phyloP scores from a whole-genome alignment of 805 yeast species.

The Cyberlindnera amylophila region DNA sequence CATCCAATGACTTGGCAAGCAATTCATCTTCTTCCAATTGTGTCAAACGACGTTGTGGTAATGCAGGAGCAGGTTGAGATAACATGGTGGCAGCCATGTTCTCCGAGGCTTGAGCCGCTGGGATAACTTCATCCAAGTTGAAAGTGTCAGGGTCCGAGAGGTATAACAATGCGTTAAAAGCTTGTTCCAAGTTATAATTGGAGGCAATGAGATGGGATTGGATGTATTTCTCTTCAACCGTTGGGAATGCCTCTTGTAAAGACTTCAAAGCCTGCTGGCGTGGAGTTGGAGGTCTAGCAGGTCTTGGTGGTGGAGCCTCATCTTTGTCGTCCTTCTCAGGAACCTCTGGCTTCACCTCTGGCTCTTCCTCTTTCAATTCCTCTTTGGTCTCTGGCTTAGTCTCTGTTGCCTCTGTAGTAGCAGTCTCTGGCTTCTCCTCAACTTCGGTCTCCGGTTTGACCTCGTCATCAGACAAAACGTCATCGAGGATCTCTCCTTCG shows the following conservation, averaged over 20 bases:
- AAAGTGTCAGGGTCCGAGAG: constrained; percentile 66
- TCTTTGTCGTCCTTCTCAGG: constrained; percentile 11
- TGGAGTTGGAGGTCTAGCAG: constrained; percentile 63
- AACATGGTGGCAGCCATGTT: constrained; percentile 25
- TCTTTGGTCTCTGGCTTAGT: neutral
- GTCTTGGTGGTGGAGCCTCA: constrained; percentile 41
- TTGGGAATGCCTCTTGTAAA: constrained; percentile 83
- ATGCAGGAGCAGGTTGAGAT: constrained; percentile 22
- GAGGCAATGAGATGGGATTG: constrained; percentile 85
- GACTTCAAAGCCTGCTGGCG: constrained; percentile 50
- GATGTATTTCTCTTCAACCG: constrained; percentile 62
- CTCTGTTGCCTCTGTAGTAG: constrained; percentile 1
- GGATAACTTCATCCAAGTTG: constrained; percentile 41
- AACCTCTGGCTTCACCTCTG: constrained; percentile 10
- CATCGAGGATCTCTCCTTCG: constrained; percentile 18
- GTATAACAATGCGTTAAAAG: constrained; percentile 82
- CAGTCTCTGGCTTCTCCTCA: constrained; percentile 9
- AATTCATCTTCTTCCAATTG: constrained; percentile 66
- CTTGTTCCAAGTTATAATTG: constrained; percentile 73
- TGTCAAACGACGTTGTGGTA: constrained; percentile 32
- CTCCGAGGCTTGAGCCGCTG: constrained; percentile 13
- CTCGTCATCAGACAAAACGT: constrained; percentile 18
- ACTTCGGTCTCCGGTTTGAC: constrained; percentile 10
- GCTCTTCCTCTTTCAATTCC: constrained; percentile 5
- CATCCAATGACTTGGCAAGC: constrained; percentile 76